phyloP scores from a whole-genome alignment of 1,284 basidiomycete genomes.

The Ustilago tritici region DNA sequence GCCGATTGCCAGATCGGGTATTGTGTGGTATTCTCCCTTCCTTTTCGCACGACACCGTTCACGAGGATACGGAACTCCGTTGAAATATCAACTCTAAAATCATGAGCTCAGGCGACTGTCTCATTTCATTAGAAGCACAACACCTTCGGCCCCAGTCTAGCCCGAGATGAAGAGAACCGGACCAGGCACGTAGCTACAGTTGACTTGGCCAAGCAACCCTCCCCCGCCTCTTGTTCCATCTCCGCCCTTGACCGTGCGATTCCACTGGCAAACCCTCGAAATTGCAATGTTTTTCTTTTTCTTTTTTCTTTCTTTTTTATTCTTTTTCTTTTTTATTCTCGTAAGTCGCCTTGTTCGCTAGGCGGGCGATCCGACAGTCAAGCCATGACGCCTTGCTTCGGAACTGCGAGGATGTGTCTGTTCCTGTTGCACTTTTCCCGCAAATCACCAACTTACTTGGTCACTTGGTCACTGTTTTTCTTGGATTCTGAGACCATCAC shows the following conservation, averaged over 20 bases:
- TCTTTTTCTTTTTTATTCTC: not conserved
- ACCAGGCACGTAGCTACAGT: not conserved
- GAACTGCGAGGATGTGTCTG: constrained; percentile 20
- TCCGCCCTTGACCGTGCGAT: no score
- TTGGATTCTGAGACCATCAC: constrained; percentile 13
- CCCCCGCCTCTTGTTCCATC: no score
- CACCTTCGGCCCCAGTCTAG: not conserved
- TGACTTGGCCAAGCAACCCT: no score
- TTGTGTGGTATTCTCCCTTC: not conserved
- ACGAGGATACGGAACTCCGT: no score
- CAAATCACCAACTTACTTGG: not conserved
- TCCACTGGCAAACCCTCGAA: not conserved
- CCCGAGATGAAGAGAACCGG: not conserved
- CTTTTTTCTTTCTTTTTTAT: not conserved
- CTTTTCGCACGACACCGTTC: not conserved
- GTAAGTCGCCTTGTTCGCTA: not conserved
- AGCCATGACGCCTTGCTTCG: constrained; percentile 15
- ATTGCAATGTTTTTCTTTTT: not conserved
- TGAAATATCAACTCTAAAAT: no score
- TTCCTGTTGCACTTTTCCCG: not conserved
- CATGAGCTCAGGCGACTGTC: no score
- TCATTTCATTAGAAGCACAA: not conserved
- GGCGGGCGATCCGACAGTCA: not conserved
- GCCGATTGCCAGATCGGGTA: constrained; percentile 17
- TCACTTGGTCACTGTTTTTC: not conserved